A percentile compares a stretch with the other conserved stretches of the same genome.
Conservation (phyloP, 1,284 basidiomycete genomes). For the Melampsora americana region DNA sequence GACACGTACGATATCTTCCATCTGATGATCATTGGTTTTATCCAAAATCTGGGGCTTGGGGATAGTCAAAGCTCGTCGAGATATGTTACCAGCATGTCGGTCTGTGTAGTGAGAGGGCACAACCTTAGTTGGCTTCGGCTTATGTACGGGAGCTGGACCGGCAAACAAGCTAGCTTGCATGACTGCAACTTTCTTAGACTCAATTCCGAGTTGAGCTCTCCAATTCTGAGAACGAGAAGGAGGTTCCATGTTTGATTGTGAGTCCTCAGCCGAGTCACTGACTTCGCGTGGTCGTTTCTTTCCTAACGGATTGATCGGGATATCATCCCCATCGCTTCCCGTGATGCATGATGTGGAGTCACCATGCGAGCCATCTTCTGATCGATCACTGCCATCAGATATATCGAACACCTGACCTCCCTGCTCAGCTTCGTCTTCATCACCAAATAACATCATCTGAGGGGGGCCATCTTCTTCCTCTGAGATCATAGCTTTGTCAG, state of each 20-base stretch:
- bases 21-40: background rate
- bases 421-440: conserved; percentile 11
- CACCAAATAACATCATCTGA: conserved; percentile 38
- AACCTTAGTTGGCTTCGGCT: background rate
- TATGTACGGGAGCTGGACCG: conserved; percentile 22
- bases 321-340: conserved; percentile 33
- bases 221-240: conserved; percentile 9
- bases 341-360: conserved; percentile 40
- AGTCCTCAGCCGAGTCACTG: conserved; percentile 24
- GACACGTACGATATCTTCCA: background rate
- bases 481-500: background rate
- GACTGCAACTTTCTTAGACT: conserved; percentile 44
- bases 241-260: conserved; percentile 5
- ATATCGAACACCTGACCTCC: background rate
- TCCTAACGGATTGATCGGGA: conserved; percentile 3
- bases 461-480: conserved; percentile 30
- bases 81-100: conserved; percentile 9
- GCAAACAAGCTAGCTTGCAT: conserved; percentile 45
- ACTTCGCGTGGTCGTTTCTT: conserved; percentile 38
- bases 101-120: background rate
- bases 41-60: background rate
- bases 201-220: conserved; percentile 24
- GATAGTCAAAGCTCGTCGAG: background rate
- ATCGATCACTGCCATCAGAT: background rate
- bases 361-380: conserved; percentile 14